Evolutionary conservation across 257 asterid genomes (phyloP), one percentile per base, ranked within the genome.

Genomic region (Plantago ovata): DNA sequence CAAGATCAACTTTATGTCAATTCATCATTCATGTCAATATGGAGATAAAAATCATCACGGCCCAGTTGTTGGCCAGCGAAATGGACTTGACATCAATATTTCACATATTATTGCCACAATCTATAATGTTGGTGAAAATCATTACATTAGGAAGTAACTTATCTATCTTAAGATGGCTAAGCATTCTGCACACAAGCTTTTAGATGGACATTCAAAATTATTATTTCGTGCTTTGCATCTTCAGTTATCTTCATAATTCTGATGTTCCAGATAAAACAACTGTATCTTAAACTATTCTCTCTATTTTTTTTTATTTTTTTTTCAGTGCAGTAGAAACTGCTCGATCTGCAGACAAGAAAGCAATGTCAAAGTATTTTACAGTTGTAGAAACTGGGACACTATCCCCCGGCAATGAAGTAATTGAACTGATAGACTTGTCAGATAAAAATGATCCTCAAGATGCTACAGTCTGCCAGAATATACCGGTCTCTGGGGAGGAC

Each of bases 301-400:
- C 6, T 28, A 2, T 28, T 50, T 56, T 71, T 39, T 47, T 56
- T 68, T 65, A 65, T 84, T 77, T 56, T 68, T 65, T 63, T 84
- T 77, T 65, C 91, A 90, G 98, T 56, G 52, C 75, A 64, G 73
- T 51, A 22, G 85, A 84, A 51, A 84, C 61, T 66, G 63, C 65
- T 24, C 63, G 66, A 32, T 66, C 64, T 63, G 46, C 78, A 18
- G 78, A 72, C 60, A 69, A 23, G 59, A 69, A 71, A 58, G 38
- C 71, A 58, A 66, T 67, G 47, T 56, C 77, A 41, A 81, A 67
- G 74, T 72, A 71, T 58, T 68, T 58, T 38, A 67, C 71, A 38
- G 74, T 72, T 61, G 68, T 50, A 44, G 66, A 63, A 43, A 60
- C 63, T 12, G 75, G 62, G 59, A 66, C 63, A 2, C 61, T 56